A percentile compares a stretch with the other conserved stretches of the same genome.
These are phyloP conservation scores for Dictyostelium intermedium DNA, from an alignment of 78 protist species.

Conservation along the genomic window DNA sequence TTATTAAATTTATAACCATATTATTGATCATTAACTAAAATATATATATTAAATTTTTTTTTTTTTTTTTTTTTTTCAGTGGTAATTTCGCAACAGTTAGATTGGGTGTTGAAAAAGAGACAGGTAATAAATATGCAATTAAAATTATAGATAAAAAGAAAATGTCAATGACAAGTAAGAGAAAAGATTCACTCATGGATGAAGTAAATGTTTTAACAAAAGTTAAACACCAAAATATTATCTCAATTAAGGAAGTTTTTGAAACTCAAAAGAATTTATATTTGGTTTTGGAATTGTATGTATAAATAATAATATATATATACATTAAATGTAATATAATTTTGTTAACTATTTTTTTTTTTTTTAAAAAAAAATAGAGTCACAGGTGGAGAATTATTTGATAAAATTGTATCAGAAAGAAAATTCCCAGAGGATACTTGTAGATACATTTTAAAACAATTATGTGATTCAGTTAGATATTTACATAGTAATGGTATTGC, in stretches of 20 bases:
- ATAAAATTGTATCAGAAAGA: conserved; percentile 57
- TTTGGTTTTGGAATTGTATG: conserved; percentile 82
- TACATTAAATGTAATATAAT: neutral
- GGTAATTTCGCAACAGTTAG: conserved; percentile 81
- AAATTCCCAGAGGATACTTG: conserved; percentile 66
- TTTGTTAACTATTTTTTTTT: neutral
- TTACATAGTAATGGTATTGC: conserved; percentile 77
- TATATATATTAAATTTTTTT: neutral
- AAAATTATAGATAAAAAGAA: conserved; percentile 81
- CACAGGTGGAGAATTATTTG: conserved; percentile 85
- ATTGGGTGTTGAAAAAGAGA: conserved; percentile 60
- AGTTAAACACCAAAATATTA: conserved; percentile 78
- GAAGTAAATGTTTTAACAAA: conserved; percentile 76
- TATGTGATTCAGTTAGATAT: conserved; percentile 74
- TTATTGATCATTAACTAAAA: too few species aligned
- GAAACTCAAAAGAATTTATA: conserved; percentile 72
- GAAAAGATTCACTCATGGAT: conserved; percentile 69
- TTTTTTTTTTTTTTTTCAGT: neutral
- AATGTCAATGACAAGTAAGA: conserved; percentile 71
- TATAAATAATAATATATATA: neutral
- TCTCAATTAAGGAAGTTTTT: conserved; percentile 68
- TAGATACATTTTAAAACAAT: conserved; percentile 46
- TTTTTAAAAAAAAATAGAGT: conserved; percentile 23
- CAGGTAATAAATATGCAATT: conserved; percentile 76
- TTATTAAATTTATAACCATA: neutral